Conservation (phyloP, 2,329 filamentous ascomycete genomes). For the Monosporascus sp. region DNA sequence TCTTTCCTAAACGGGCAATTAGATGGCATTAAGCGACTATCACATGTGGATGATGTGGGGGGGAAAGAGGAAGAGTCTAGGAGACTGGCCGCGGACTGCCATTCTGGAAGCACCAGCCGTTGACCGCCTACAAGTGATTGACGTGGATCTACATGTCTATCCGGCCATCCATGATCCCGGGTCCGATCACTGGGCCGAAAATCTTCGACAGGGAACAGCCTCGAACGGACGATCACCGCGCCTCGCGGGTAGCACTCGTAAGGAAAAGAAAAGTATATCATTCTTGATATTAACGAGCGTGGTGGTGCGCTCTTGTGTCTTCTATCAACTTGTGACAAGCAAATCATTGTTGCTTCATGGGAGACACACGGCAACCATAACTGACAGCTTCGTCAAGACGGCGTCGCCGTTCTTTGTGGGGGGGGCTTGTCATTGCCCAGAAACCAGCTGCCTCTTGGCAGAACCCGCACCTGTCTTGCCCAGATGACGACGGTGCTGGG, state of each 20-base stretch:
- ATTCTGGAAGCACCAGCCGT: too few relatives aligned
- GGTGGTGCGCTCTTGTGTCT: not conserved
- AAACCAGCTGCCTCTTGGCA: too few relatives aligned
- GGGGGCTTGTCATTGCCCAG: too few relatives aligned
- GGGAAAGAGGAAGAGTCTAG: too few relatives aligned
- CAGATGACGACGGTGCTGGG: too few relatives aligned
- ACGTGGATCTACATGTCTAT: not conserved
- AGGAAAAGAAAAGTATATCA: not conserved
- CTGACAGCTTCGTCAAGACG: too few relatives aligned
- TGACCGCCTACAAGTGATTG: too few relatives aligned
- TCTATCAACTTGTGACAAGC: constrained; percentile 8
- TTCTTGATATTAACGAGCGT: not conserved
- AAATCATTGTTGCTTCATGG: constrained; percentile 20
- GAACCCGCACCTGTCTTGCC: too few relatives aligned
- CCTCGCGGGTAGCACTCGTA: not conserved
- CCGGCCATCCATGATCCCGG: constrained; percentile 13
- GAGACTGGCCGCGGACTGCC: too few relatives aligned
- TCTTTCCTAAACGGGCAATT: too few relatives aligned
- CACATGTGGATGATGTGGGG: too few relatives aligned
- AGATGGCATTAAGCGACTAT: too few relatives aligned
- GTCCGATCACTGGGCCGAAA: constrained; percentile 11
- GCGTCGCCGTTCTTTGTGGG: not conserved
- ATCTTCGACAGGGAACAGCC: not conserved
- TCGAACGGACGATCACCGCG: not conserved
- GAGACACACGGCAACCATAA: constrained; percentile 20